Percentiles rank a stretch among this genome's conserved stretches.
Evolutionary conservation across 2,329 filamentous ascomycete genomes (phyloP).

Genomic region (Cladosporium oxysporum): DNA sequence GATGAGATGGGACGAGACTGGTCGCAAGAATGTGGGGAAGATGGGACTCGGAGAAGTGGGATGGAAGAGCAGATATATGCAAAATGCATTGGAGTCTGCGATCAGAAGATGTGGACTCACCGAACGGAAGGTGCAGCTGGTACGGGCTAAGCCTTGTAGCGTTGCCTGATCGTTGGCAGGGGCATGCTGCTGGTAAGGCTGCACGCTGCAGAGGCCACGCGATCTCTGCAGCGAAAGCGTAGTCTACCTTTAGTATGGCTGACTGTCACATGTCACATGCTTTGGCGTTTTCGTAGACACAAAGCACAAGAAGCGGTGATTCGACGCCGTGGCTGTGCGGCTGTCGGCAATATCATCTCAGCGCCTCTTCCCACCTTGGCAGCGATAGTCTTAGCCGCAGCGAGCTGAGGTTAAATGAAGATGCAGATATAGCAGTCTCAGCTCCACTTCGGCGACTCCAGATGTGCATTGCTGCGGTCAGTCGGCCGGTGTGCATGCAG

Average conservation of each 20-base stretch:
- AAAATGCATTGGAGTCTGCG: not conserved
- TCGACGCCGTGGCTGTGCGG: slow-evolving; percentile 10
- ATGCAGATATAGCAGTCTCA: slow-evolving; percentile 3
- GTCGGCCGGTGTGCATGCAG: not conserved
- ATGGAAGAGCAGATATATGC: not conserved
- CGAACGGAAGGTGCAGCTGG: not conserved
- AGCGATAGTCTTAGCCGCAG: slow-evolving; percentile 2
- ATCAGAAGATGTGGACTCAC: not conserved
- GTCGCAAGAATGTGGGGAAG: not conserved
- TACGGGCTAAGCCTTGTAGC: slow-evolving; percentile 15
- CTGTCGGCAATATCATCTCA: slow-evolving; percentile 6
- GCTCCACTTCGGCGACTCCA: slow-evolving; percentile 3
- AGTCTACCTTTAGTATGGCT: not conserved
- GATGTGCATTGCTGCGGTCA: slow-evolving; percentile 4
- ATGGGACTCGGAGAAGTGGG: not conserved
- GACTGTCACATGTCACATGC: slow-evolving; percentile 19
- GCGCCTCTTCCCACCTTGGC: not conserved
- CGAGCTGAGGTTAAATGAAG: slow-evolving; percentile 6
- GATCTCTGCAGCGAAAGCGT: slow-evolving; percentile 11
- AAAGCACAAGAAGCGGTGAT: not conserved
- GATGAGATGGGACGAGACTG: not conserved
- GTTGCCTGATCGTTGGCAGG: slow-evolving; percentile 10
- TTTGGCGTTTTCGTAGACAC: not conserved
- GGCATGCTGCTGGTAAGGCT: slow-evolving; percentile 14
- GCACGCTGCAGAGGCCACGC: slow-evolving; percentile 16